Percentiles rank a stretch among this genome's conserved stretches.
These are phyloP conservation scores for Pythium vanterpoolii DNA, from an alignment of 352 stramenopile species.

Conservation along the genomic window DNA sequence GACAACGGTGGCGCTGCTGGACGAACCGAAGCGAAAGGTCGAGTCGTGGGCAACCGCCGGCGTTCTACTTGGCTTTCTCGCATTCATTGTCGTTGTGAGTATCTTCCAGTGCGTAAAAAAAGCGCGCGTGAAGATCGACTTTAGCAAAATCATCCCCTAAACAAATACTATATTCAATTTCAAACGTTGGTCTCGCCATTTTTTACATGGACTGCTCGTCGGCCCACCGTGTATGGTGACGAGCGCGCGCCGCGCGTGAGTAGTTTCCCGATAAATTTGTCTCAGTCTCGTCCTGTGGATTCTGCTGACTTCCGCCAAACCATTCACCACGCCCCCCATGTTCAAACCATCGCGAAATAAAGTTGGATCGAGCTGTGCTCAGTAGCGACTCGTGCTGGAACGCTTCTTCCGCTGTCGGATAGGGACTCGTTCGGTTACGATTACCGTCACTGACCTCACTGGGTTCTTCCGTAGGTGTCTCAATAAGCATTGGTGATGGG, in stretches of 20 bases:
- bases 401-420: not conserved
- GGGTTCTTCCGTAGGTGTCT: not conserved
- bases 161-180: not conserved
- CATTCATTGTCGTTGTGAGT: not conserved
- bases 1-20: not conserved
- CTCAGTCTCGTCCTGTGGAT: not conserved
- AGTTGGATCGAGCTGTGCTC: not conserved
- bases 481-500: slow-evolving; percentile 1
- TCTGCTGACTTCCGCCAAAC: not conserved
- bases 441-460: too few species aligned
- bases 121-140: slow-evolving; percentile 10
- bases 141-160: slow-evolving; percentile 17
- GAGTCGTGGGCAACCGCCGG: slow-evolving; percentile 6
- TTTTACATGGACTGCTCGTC: not conserved
- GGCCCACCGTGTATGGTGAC: not conserved
- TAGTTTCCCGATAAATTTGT: not conserved
- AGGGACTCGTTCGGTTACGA: not conserved
- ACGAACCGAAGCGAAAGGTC: not conserved
- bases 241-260: not conserved
- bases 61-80: slow-evolving; percentile 10
- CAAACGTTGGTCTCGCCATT: not conserved
- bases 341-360: not conserved
- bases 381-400: slow-evolving; percentile 1
- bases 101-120: slow-evolving; percentile 16
- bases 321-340: not conserved